Conservation (phyloP, 2,329 filamentous ascomycete species). For the Raffaelea albimanens region DNA sequence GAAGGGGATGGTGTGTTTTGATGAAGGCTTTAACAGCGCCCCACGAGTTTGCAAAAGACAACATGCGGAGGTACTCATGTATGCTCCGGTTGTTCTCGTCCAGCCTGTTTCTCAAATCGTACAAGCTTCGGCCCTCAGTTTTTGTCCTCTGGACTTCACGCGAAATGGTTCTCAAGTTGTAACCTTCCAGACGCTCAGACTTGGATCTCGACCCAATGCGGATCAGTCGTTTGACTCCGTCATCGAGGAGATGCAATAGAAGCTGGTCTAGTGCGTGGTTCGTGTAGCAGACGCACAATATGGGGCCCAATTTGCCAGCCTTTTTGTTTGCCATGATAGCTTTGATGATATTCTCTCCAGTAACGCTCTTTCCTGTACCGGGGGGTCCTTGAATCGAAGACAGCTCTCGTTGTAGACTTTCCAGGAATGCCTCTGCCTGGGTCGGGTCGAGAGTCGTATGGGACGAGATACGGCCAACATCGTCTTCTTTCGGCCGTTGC, state of each 20-base stretch:
- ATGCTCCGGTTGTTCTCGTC: not conserved
- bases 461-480: slow-evolving; percentile 15
- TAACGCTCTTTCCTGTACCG: slow-evolving; percentile 59
- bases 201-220: slow-evolving; percentile 53
- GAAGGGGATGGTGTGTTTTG: slow-evolving; percentile 8
- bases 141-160: slow-evolving; percentile 24
- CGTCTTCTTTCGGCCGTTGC: not conserved
- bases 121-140: slow-evolving; percentile 24
- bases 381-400: slow-evolving; percentile 62
- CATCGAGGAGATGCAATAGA: slow-evolving; percentile 46
- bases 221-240: slow-evolving; percentile 39
- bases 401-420: slow-evolving; percentile 41
- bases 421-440: slow-evolving; percentile 41
- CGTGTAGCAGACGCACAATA: slow-evolving; percentile 38
- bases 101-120: slow-evolving; percentile 15
- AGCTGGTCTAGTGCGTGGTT: slow-evolving; percentile 45
- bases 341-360: slow-evolving; percentile 50
- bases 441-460: slow-evolving; percentile 41
- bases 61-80: not conserved
- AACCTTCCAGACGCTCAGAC: slow-evolving; percentile 36
- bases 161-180: slow-evolving; percentile 38
- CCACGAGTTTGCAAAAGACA: not conserved
- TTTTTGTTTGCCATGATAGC: slow-evolving; percentile 35
- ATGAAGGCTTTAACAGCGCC: slow-evolving; percentile 15
- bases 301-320: slow-evolving; percentile 32